Evolutionary conservation across 192 early-diverging fungal species (phyloP).

Genomic region (Coemansia furcata): DNA sequence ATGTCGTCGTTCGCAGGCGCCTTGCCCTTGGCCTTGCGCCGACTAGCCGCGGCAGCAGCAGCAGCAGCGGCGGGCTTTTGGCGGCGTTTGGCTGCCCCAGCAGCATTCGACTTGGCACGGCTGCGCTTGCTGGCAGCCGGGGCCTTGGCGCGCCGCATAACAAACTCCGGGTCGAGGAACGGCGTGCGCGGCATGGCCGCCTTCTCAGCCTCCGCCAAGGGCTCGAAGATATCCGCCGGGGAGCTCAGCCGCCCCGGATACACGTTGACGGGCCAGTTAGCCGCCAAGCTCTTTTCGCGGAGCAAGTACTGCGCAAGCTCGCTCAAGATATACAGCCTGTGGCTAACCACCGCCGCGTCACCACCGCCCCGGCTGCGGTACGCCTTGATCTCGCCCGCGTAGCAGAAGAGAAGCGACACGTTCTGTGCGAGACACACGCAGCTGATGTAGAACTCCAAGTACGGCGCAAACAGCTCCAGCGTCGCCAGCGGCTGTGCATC

Average conservation of each 20-base stretch:
- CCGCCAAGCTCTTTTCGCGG: conserved; percentile 66
- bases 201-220: conserved; percentile 13
- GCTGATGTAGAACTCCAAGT: conserved; percentile 84
- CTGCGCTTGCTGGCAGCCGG: conserved; percentile 24
- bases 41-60: neutral
- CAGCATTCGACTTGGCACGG: conserved; percentile 6
- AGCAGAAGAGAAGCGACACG: conserved; percentile 76
- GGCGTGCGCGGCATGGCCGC: conserved; percentile 12
- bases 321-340: conserved; percentile 78
- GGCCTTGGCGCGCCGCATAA: conserved; percentile 24
- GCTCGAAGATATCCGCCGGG: conserved; percentile 66
- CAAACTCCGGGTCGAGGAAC: conserved; percentile 37
- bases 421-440: conserved; percentile 78
- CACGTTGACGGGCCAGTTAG: conserved; percentile 77
- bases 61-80: neutral
- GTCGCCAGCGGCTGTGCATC: conserved; percentile 29
- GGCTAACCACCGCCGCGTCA: conserved; percentile 11
- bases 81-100: neutral
- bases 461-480: conserved; percentile 58
- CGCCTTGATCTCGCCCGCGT: conserved; percentile 75
- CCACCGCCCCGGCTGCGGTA: conserved; percentile 41
- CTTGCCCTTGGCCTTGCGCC: conserved; percentile 28
- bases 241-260: conserved; percentile 71
- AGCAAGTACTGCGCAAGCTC: conserved; percentile 83
- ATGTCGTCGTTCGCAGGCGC: neutral